Conservation (phyloP, 2,329 filamentous ascomycete species). For the Xylariomycetidae sp. region DNA sequence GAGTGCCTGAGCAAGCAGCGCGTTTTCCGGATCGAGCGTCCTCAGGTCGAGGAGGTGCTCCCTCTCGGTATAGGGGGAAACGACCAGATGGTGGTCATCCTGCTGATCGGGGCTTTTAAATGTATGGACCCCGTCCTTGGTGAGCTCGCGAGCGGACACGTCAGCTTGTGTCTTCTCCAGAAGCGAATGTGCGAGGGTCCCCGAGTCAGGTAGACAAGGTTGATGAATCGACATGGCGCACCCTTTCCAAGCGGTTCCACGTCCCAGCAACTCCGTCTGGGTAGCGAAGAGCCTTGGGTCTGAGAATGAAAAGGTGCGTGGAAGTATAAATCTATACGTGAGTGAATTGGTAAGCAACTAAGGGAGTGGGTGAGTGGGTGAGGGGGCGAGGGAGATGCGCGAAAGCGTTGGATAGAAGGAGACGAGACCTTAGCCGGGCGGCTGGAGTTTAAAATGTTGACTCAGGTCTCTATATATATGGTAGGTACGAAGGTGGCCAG, state of each 20-base stretch:
- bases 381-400: too few species aligned
- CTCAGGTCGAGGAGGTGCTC: constrained; percentile 70
- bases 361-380: too few species aligned
- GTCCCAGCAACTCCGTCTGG: too few species aligned
- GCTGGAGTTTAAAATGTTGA: too few species aligned
- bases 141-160: background rate
- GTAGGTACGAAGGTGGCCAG: too few species aligned
- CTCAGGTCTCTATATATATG: too few species aligned
- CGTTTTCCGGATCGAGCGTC: constrained; percentile 60
- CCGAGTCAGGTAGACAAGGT: background rate
- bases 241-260: background rate
- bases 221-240: background rate
- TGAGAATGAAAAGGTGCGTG: too few species aligned
- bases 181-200: background rate
- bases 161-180: background rate
- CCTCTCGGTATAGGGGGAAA: constrained; percentile 70
- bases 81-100: constrained; percentile 44
- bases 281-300: too few species aligned
- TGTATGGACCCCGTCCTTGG: background rate
- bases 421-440: too few species aligned
- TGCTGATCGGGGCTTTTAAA: background rate
- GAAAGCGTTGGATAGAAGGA: too few species aligned
- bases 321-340: too few species aligned
- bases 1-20: constrained; percentile 68
- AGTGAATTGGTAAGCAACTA: too few species aligned